These are phyloP conservation scores for Chalciporus chontae DNA, from an alignment of 768 basidiomycete genomes.

Conservation along the genomic window DNA sequence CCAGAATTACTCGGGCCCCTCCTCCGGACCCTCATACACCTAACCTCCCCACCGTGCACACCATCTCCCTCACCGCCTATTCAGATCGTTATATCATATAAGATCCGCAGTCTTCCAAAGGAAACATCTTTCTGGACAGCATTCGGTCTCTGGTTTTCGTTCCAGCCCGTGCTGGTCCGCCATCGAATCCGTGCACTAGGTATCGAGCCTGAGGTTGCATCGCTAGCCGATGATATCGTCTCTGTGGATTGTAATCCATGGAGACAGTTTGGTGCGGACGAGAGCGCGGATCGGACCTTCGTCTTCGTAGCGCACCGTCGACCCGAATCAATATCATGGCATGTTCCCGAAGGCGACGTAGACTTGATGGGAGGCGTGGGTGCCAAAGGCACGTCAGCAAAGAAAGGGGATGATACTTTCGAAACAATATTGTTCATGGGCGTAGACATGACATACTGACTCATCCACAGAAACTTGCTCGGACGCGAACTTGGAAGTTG, in stretches of 20 bases:
- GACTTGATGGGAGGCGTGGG: slow-evolving; percentile 60
- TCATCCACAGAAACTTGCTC: too few species aligned
- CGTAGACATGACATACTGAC: too few species aligned
- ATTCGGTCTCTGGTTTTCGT: slow-evolving; percentile 77
- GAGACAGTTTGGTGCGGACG: slow-evolving; percentile 44
- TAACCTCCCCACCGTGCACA: slow-evolving; percentile 54
- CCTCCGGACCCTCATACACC: slow-evolving; percentile 66
- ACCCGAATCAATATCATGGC: slow-evolving; percentile 56
- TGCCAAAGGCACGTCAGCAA: slow-evolving; percentile 37
- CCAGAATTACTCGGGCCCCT: slow-evolving; percentile 77
- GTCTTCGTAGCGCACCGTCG: slow-evolving; percentile 61
- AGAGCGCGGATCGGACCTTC: slow-evolving; percentile 41
- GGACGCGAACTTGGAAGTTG: too few species aligned
- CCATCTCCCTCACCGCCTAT: slow-evolving; percentile 9
- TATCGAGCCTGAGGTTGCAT: too few species aligned
- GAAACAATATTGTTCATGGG: slow-evolving; percentile 57
- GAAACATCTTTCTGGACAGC: slow-evolving; percentile 77
- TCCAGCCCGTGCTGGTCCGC: slow-evolving; percentile 47
- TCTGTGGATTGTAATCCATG: slow-evolving; percentile 22
- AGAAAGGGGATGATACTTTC: slow-evolving; percentile 66
- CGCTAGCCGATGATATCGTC: not conserved
- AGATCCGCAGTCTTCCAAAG: slow-evolving; percentile 66
- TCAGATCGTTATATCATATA: slow-evolving; percentile 69
- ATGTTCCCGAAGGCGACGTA: slow-evolving; percentile 45
- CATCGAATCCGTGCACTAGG: not conserved